Percentiles rank a stretch among this genome's conserved stretches.
phyloP scores from a whole-genome alignment of 2,329 filamentous ascomycete species.

The Cercospora janseana region DNA sequence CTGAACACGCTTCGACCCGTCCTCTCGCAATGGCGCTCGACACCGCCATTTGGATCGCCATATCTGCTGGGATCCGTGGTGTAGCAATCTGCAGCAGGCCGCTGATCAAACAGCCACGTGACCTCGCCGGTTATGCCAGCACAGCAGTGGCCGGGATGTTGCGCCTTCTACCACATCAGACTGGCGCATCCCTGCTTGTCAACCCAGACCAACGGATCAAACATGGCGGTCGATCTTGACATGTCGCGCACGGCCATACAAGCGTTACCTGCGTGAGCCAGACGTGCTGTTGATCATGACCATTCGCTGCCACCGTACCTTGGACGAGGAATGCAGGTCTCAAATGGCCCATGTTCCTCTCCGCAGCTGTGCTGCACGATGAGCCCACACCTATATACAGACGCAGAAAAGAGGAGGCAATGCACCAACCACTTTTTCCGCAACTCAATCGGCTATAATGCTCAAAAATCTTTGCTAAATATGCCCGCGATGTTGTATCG shows the following conservation, averaged over 20 bases:
- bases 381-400: no score
- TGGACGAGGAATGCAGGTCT: slow-evolving; percentile 1
- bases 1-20: slow-evolving; percentile 21
- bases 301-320: no score
- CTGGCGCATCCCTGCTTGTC: slow-evolving; percentile 16
- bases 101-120: slow-evolving; percentile 4
- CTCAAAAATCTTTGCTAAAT: no score
- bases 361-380: not conserved
- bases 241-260: not conserved
- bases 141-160: slow-evolving; percentile 2
- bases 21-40: not conserved
- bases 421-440: slow-evolving; percentile 15
- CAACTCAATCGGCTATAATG: no score
- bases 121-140: slow-evolving; percentile 9
- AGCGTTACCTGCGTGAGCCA: not conserved
- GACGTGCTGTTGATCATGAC: not conserved
- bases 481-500: no score
- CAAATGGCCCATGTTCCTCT: not conserved
- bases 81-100: not conserved
- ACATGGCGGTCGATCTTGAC: slow-evolving; percentile 9
- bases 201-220: slow-evolving; percentile 4
- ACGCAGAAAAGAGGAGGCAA: not conserved
- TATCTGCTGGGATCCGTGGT: not conserved
- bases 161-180: no score
- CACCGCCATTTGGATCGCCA: slow-evolving; percentile 9